Conservation (phyloP, 352 stramenopile species). For the Phytophthora sojae region DNA sequence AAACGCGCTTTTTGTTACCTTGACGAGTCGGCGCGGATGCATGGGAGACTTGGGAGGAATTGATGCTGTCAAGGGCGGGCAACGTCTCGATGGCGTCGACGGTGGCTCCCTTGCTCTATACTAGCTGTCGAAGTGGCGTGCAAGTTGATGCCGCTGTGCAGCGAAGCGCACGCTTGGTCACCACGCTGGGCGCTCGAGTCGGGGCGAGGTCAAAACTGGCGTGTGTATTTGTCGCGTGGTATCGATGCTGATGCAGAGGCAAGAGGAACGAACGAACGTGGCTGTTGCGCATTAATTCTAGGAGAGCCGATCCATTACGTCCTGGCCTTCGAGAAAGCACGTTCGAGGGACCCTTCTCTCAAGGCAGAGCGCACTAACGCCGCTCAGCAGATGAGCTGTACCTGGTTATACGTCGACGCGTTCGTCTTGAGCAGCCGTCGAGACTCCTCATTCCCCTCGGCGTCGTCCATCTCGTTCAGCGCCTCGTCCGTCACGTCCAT, state of each 20-base stretch:
- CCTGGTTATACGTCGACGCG: conserved; percentile 44
- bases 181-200: neutral
- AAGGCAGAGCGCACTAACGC: conserved; percentile 12
- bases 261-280: conserved; percentile 14
- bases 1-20: too few relatives aligned
- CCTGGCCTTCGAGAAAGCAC: conserved; percentile 25
- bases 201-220: conserved; percentile 17
- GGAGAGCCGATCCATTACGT: conserved; percentile 9
- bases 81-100: neutral
- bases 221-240: conserved; percentile 21
- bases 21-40: too few relatives aligned
- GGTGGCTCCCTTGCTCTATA: neutral
- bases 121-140: neutral
- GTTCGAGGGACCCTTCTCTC: conserved; percentile 26
- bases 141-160: neutral
- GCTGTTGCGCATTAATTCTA: conserved; percentile 21
- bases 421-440: conserved; percentile 42
- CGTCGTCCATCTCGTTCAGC: conserved; percentile 51
- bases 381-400: conserved; percentile 57
- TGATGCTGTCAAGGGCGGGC: neutral
- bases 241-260: neutral
- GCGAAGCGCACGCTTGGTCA: neutral
- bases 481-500: conserved; percentile 59
- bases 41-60: too few relatives aligned
- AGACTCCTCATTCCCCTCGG: conserved; percentile 32